These are phyloP conservation scores for Pythium periplocum DNA, from an alignment of 352 stramenopile species.

Conservation along the genomic window DNA sequence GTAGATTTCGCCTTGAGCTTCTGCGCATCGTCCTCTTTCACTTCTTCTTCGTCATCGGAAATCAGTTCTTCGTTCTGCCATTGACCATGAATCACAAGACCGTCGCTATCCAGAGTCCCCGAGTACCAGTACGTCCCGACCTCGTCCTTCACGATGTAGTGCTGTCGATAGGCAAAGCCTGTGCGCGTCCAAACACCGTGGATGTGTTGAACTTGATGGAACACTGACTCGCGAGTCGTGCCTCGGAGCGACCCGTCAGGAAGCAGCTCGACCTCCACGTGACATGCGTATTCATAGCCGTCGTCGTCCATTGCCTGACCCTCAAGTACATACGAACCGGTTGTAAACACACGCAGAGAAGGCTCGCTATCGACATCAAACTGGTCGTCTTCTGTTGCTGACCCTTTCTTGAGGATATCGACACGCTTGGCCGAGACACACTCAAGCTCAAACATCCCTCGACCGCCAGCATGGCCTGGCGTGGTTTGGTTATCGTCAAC, in stretches of 20 bases:
- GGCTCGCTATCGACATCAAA: neutral
- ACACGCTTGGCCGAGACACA: conserved; percentile 25
- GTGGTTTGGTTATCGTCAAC: conserved; percentile 42
- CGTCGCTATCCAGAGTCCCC: conserved; percentile 29
- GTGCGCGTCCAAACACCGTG: conserved; percentile 32
- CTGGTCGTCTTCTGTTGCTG: neutral
- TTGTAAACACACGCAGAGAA: conserved; percentile 30
- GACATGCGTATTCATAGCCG: conserved; percentile 68
- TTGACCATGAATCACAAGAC: conserved; percentile 32
- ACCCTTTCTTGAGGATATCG: neutral
- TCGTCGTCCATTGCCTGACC: conserved; percentile 59
- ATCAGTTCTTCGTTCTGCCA: conserved; percentile 47
- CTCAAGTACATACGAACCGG: conserved; percentile 45
- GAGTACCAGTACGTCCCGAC: conserved; percentile 52
- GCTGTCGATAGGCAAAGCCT: conserved; percentile 36
- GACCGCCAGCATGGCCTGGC: conserved; percentile 43
- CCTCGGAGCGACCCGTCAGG: conserved; percentile 30
- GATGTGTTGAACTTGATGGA: conserved; percentile 39
- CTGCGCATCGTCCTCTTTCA: neutral
- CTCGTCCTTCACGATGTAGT: conserved; percentile 58
- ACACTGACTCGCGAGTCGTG: conserved; percentile 46
- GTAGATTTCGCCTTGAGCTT: conserved; percentile 2
- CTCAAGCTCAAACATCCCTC: conserved; percentile 50
- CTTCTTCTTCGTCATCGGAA: conserved; percentile 1
- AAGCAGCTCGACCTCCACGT: conserved; percentile 39